Conservation (phyloP, 163 green algal species). For the Coccomyxa subellipsoidea region DNA sequence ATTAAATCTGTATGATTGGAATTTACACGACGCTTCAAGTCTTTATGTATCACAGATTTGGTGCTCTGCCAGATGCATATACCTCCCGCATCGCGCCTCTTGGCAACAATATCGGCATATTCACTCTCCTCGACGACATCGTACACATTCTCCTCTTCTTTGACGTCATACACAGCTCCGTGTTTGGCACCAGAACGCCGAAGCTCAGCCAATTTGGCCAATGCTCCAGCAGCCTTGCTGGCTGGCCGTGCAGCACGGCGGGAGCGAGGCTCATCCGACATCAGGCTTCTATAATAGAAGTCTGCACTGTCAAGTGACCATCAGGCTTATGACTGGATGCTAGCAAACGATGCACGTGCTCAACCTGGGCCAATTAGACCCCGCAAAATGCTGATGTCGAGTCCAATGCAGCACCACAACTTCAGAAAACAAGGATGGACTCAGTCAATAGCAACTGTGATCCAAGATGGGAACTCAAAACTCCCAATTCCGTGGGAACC, state of each 20-base stretch:
- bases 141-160: conserved; percentile 84
- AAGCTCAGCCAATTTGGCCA: conserved; percentile 22
- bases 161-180: conserved; percentile 57
- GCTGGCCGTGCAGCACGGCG: not conserved
- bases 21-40: too few species aligned
- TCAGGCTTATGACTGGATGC: too few species aligned
- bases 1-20: too few species aligned
- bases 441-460: too few species aligned
- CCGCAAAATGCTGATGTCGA: too few species aligned
- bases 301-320: not conserved
- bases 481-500: too few species aligned
- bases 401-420: not conserved
- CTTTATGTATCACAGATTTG: not conserved
- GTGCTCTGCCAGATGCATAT: not conserved
- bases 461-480: too few species aligned
- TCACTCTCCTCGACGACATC: conserved; percentile 87
- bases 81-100: conserved; percentile 78
- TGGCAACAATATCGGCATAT: conserved; percentile 82
- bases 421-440: not conserved
- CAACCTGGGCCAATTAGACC: not conserved
- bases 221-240: conserved; percentile 16
- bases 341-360: too few species aligned
- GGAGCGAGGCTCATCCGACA: not conserved
- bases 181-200: conserved; percentile 29
- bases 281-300: not conserved